phyloP scores from a whole-genome alignment of 2,329 filamentous ascomycete genomes.

The Aureobasidium namibiae region DNA sequence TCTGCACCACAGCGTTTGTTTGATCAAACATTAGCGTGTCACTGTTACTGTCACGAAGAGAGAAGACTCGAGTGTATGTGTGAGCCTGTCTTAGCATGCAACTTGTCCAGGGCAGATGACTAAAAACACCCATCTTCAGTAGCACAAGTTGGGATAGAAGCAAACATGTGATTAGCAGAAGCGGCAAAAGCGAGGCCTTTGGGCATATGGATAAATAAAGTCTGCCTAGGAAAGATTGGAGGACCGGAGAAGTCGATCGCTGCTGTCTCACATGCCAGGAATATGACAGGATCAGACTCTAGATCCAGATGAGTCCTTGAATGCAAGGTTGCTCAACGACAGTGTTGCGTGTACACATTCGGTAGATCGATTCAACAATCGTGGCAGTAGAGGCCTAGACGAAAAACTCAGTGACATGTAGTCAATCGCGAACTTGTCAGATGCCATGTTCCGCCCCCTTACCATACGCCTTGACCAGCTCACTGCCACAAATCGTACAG shows the following conservation, averaged over 20 bases:
- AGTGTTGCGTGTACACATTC: neutral
- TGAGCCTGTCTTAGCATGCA: neutral
- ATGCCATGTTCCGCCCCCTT: neutral
- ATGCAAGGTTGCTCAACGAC: neutral
- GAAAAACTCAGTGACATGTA: neutral
- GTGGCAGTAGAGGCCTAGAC: neutral
- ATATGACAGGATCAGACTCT: neutral
- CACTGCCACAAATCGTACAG: conserved; percentile 6
- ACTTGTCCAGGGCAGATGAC: neutral
- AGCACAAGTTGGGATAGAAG: neutral
- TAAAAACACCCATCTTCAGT: neutral
- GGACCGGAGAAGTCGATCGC: neutral
- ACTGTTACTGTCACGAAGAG: neutral
- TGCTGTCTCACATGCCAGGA: neutral
- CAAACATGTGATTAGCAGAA: neutral
- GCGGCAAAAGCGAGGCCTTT: neutral
- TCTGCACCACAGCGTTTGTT: neutral
- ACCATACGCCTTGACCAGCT: neutral
- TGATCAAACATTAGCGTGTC: neutral
- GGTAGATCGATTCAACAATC: neutral
- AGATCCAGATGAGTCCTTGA: neutral
- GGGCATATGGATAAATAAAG: neutral
- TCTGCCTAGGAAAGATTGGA: neutral
- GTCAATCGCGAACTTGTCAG: neutral
- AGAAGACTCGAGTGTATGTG: neutral